Base-by-base conservation (phyloP, 2,329 filamentous ascomycete species). In the Rhexocercosporidium sp. region DNA sequence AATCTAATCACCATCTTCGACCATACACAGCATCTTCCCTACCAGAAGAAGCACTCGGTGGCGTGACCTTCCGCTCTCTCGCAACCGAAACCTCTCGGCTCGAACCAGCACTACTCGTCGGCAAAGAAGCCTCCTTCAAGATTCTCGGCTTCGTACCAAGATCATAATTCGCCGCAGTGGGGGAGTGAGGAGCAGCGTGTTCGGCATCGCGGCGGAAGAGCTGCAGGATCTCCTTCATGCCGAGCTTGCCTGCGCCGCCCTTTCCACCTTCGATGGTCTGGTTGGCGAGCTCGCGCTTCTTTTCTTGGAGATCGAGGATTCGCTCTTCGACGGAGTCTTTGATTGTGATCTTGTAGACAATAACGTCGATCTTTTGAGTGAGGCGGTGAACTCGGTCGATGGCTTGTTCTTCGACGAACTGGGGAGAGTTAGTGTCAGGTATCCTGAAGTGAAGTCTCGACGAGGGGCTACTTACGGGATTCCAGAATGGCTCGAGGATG, bases 361-460 rank as follows among this genome's bases (percentile, higher is more conserved):
- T 88, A 39, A 99, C 96, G 76, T 98, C 94, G 47, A 95, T 86
- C 1, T 93, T 97, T 80, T 99, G 96, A 47, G 97, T 98, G 62
- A 99, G 90, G n/a, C 96, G 93, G 78, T 99, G 96, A 29, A 99
- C 96, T 64, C 96, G 93, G 79, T 99, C 96, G 73, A 99, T 99
- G 59, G 96, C 96, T 83, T 99, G 96, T 79, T 99, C 96, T 82
- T 99, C 96, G 39, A 99, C 93, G 76, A 99, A 99, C 87, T 92
- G 73, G n/a, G 65, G 61, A 41, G 9, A 51, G 46, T 71, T 71
- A 70, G 73, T 31, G 5, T 3, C n/a, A 8, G 3, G 3, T 16
- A 65, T 56, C 37, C 1, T 11, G 53, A 41, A 57, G 41, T 60
- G 46, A n/a, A 16, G 39, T 14, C 3, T 22, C 27, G 14, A 72